Evolutionary conservation across 768 basidiomycete genomes (phyloP).

Genomic region (Kwoniella heveanensis): DNA sequence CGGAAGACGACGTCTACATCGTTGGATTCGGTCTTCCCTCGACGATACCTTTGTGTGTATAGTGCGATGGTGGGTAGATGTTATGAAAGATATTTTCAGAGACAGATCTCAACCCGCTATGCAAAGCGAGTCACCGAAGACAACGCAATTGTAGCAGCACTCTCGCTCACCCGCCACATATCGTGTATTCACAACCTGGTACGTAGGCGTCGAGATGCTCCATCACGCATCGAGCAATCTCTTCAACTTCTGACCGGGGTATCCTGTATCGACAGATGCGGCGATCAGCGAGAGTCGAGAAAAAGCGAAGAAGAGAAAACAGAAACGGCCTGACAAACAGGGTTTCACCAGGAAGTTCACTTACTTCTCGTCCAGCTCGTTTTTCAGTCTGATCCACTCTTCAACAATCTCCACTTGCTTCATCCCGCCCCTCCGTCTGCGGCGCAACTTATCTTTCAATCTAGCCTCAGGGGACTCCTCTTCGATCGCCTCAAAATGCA

Average conservation of each 20-base stretch:
- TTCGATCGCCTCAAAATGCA: constrained; percentile 54
- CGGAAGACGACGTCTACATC: constrained; percentile 90
- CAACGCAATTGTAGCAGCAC: background rate
- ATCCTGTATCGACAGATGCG: constrained; percentile 65
- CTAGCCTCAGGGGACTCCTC: constrained; percentile 57
- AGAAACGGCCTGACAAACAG: no score
- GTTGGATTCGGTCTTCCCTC: constrained; percentile 77
- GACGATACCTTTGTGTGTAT: constrained; percentile 65
- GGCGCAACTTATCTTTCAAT: constrained; percentile 59
- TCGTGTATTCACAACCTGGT: constrained; percentile 70
- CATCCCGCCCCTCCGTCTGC: constrained; percentile 51
- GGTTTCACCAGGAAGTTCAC: no score
- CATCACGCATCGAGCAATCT: constrained; percentile 71
- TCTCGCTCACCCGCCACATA: constrained; percentile 74
- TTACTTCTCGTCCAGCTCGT: constrained; percentile 53
- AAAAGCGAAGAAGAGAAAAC: no score
- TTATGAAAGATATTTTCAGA: no score
- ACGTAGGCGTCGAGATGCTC: constrained; percentile 67
- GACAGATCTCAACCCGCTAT: no score
- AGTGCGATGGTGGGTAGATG: background rate
- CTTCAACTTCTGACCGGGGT: constrained; percentile 72
- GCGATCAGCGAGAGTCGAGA: no score
- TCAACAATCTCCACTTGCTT: constrained; percentile 52
- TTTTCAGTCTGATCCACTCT: constrained; percentile 52
- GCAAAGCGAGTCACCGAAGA: no score